phyloP scores from a whole-genome alignment of 1,139 yeast genomes.

The Pichia sp. region DNA sequence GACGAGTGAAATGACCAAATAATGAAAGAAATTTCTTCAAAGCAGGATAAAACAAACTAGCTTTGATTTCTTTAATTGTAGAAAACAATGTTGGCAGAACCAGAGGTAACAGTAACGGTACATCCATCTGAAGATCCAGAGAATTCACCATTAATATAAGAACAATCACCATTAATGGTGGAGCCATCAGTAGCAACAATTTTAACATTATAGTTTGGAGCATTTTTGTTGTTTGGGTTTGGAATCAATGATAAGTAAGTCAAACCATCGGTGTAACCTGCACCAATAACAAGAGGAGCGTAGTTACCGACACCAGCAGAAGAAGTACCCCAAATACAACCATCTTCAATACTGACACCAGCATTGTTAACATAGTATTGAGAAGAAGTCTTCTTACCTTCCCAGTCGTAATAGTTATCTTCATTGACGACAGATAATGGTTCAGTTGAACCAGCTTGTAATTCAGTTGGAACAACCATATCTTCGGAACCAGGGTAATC shows the following conservation, averaged over 20 bases:
- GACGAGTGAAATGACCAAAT: neutral
- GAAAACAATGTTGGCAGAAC: slow-evolving; percentile 69
- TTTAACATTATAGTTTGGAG: slow-evolving; percentile 81
- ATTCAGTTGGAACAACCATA: slow-evolving; percentile 89
- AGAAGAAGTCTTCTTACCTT: slow-evolving; percentile 76
- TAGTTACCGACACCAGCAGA: slow-evolving; percentile 91
- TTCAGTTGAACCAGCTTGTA: slow-evolving; percentile 55
- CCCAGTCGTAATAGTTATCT: slow-evolving; percentile 71
- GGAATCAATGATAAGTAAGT: slow-evolving; percentile 90
- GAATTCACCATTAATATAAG: slow-evolving; percentile 71
- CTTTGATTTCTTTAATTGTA: slow-evolving; percentile 24
- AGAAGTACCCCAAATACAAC: slow-evolving; percentile 85
- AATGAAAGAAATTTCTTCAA: neutral
- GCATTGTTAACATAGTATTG: slow-evolving; percentile 97
- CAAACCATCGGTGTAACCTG: slow-evolving; percentile 73
- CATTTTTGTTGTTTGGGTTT: slow-evolving; percentile 75
- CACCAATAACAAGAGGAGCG: slow-evolving; percentile 95
- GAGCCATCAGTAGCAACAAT: slow-evolving; percentile 63
- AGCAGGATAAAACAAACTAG: neutral
- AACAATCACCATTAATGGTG: slow-evolving; percentile 66
- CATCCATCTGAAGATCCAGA: slow-evolving; percentile 72
- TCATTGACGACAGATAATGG: slow-evolving; percentile 77
- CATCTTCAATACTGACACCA: slow-evolving; percentile 81
- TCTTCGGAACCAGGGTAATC: slow-evolving; percentile 99
- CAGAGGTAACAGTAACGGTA: slow-evolving; percentile 82